Conservation (phyloP, 2,329 filamentous ascomycete species). For the Dactylonectria macrodidyma region DNA sequence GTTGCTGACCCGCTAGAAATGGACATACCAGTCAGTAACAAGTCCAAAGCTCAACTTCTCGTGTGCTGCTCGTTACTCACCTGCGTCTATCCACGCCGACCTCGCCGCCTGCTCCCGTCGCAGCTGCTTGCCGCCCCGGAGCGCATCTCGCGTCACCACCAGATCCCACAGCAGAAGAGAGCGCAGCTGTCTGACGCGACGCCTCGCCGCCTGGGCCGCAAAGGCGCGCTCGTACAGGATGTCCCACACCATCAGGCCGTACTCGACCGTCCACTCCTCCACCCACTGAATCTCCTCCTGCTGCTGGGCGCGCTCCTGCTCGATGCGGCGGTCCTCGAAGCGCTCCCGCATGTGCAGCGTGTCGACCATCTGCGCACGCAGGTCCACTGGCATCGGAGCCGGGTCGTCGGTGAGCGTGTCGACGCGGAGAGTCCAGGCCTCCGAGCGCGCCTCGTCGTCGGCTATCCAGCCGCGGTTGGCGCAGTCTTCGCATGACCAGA, state of each 20-base stretch:
- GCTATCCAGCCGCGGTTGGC: conserved; percentile 20
- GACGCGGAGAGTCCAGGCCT: conserved; percentile 27
- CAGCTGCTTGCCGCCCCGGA: conserved; percentile 33
- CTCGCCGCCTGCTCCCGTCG: conserved; percentile 27
- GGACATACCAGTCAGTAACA: neutral
- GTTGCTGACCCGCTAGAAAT: too few species aligned
- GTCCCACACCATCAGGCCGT: conserved; percentile 43
- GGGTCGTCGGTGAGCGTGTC: conserved; percentile 5
- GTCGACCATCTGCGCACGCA: conserved; percentile 22
- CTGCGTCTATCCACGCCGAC: conserved; percentile 30
- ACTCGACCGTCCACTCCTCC: conserved; percentile 47
- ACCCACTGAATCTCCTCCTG: conserved; percentile 48
- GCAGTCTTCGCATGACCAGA: conserved; percentile 50
- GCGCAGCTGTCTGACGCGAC: conserved; percentile 36
- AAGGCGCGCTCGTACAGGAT: conserved; percentile 25
- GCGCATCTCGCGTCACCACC: conserved; percentile 39
- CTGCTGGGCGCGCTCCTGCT: conserved; percentile 23
- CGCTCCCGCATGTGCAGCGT: conserved; percentile 22
- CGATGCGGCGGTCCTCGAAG: conserved; percentile 24
- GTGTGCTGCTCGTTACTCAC: neutral
- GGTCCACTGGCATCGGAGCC: neutral
- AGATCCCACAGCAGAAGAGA: conserved; percentile 41
- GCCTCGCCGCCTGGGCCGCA: conserved; percentile 12
- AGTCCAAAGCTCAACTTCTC: neutral
- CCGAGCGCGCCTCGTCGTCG: conserved; percentile 26